Base-by-base conservation (phyloP, 345 rosid species). In the Erysimum cheiranthoides region DNA sequence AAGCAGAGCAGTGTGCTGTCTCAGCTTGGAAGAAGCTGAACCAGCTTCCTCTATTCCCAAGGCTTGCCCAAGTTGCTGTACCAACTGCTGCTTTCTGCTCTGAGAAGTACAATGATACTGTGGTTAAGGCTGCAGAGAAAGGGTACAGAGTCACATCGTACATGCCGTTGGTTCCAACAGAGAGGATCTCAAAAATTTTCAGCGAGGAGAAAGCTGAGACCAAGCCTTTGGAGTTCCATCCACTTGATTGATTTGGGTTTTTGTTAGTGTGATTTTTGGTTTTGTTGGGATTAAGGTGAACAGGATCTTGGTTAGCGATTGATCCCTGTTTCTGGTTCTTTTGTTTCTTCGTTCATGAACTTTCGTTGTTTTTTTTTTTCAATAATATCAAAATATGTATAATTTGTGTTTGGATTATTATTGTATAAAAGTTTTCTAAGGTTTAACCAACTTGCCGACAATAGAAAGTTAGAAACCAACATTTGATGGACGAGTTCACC, bases 11-110 rank as follows among this genome's bases (percentile, higher is more conserved):
- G 38, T 87, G 87, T 25, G 97, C 93, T 0, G 93, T 78, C 32
- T 90, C 92, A 1, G 86, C 94, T 11, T 96, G 97, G 99, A 89
- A 80, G 78, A 91, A 75, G 73, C 84, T 96, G 57, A 88, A 91
- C 73, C 85, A 83, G 68, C 84, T 96, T 17, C 98, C 98, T 7
- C 86, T 93, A 10, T 82, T 95, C 83, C 98, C 97, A 34, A 85
- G 75, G n/a, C 85, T 89, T 32, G 92, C 96, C 16, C 87, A 87
- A 38, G 90, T 89, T 0, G 84, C 85, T 25, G 79, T 93, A 46
- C 98, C 98, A 3, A 78, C 98, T 0, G 96, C 98, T 0, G 89
- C 98, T 6, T 89, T 71, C 74, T 96, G 89, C 73, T 82, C 89
- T 2, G 93, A 91, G 70, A 93, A 84, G 82, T 96, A 96, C 81